These are phyloP conservation scores for Zygotorulaspora mrakii DNA, from an alignment of 1,139 yeast species.

Conservation along the genomic window DNA sequence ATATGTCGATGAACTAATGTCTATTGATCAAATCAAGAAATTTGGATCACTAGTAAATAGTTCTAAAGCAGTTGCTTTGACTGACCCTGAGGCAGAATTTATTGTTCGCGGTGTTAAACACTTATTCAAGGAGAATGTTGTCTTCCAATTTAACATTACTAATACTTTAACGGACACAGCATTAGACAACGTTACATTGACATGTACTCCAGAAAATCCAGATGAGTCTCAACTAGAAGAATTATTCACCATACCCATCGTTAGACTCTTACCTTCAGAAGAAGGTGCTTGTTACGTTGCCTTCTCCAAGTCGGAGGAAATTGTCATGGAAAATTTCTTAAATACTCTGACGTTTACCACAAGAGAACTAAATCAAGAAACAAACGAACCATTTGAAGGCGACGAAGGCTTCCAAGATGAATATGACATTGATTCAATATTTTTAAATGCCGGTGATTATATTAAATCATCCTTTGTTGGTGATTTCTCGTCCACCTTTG, in stretches of 20 bases:
- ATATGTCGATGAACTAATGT: constrained; percentile 61
- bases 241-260: constrained; percentile 71
- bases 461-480: constrained; percentile 74
- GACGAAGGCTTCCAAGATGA: constrained; percentile 94
- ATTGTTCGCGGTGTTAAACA: constrained; percentile 84
- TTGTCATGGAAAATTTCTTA: constrained; percentile 53
- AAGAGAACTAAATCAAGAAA: constrained; percentile 74
- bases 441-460: constrained; percentile 77
- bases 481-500: constrained; percentile 70
- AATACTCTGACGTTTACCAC: constrained; percentile 72
- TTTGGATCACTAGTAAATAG: constrained; percentile 78
- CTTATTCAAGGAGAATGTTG: constrained; percentile 69
- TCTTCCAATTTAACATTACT: constrained; percentile 77
- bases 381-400: constrained; percentile 60
- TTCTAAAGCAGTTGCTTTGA: constrained; percentile 63
- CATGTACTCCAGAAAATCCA: constrained; percentile 50
- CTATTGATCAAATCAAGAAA: constrained; percentile 58
- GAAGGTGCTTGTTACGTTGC: constrained; percentile 79
- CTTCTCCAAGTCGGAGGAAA: constrained; percentile 51
- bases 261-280: constrained; percentile 64
- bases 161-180: constrained; percentile 80
- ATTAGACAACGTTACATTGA: constrained; percentile 75
- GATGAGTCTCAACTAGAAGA: constrained; percentile 59
- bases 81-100: constrained; percentile 92
- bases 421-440: constrained; percentile 82